These are phyloP conservation scores for Corrigiola litoralis DNA, from an alignment of 179 eudicot genomes.

Conservation along the genomic window DNA sequence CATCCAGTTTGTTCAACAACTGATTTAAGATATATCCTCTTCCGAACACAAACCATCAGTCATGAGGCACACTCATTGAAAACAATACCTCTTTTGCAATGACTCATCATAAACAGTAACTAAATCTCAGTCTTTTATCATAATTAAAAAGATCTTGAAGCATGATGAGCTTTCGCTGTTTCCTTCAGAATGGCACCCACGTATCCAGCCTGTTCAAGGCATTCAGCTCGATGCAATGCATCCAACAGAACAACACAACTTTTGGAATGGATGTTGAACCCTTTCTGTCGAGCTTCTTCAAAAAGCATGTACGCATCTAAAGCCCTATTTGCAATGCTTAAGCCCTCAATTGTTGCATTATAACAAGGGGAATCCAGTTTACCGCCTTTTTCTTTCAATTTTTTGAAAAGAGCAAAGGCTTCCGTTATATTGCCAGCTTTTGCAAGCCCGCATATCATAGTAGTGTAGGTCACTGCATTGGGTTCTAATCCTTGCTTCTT, in stretches of 20 bases:
- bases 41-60: no score
- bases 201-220: constrained; percentile 89
- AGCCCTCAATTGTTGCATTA: constrained; percentile 79
- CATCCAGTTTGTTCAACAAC: no score
- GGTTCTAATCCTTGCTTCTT: constrained; percentile 74
- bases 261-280: constrained; percentile 65
- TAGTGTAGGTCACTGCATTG: constrained; percentile 65
- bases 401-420: constrained; percentile 70
- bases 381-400: constrained; percentile 71
- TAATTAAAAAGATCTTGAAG: constrained; percentile 44
- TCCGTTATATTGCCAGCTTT: constrained; percentile 77
- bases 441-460: constrained; percentile 89
- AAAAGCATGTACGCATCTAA: constrained; percentile 64
- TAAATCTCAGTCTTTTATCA: not conserved
- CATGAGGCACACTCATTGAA: no score
- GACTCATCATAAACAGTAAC: not conserved
- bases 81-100: no score
- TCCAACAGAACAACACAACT: constrained; percentile 84
- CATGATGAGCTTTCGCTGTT: constrained; percentile 89
- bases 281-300: constrained; percentile 79
- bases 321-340: constrained; percentile 67
- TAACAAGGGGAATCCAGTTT: constrained; percentile 77
- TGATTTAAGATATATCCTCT: no score
- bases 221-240: constrained; percentile 82
- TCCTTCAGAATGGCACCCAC: constrained; percentile 87